Conservation (phyloP, 75 land plant species). For the Adiantum capillusveneris region DNA sequence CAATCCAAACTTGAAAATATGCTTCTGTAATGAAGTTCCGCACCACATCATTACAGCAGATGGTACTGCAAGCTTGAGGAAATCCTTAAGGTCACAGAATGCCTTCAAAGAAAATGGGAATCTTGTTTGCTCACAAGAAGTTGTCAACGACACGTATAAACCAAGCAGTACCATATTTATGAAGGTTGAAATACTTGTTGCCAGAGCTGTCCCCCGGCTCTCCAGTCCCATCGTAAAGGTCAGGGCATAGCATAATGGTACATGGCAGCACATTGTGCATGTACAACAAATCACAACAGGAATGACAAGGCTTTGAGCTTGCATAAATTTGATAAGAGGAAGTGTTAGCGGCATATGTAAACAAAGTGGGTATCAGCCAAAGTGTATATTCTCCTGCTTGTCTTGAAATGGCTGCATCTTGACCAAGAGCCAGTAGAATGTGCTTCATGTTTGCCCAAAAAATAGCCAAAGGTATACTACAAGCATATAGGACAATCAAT, state of each 20-base stretch:
- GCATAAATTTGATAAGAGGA: slow-evolving; percentile 41
- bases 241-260: slow-evolving; percentile 44
- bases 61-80: slow-evolving; percentile 58
- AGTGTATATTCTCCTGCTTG: slow-evolving; percentile 41
- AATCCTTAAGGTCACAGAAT: slow-evolving; percentile 33
- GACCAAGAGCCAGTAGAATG: slow-evolving; percentile 43
- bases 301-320: slow-evolving; percentile 41
- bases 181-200: slow-evolving; percentile 57
- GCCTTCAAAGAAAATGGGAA: slow-evolving; percentile 42
- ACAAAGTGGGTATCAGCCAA: slow-evolving; percentile 43
- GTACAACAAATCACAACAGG: slow-evolving; percentile 29
- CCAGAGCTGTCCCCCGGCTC: slow-evolving; percentile 44
- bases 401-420: slow-evolving; percentile 48
- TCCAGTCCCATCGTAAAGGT: slow-evolving; percentile 39
- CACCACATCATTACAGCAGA: slow-evolving; percentile 88
- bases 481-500: slow-evolving; percentile 10
- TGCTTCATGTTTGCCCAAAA: slow-evolving; percentile 52
- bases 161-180: slow-evolving; percentile 38
- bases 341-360: slow-evolving; percentile 40
- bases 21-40: slow-evolving; percentile 3
- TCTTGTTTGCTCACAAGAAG: slow-evolving; percentile 17
- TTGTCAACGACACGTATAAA: slow-evolving; percentile 41
- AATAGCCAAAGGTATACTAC: slow-evolving; percentile 49
- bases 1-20: no score
- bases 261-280: slow-evolving; percentile 30